These are phyloP conservation scores for Suillus bovinus DNA, from an alignment of 768 basidiomycete species.

Conservation along the genomic window DNA sequence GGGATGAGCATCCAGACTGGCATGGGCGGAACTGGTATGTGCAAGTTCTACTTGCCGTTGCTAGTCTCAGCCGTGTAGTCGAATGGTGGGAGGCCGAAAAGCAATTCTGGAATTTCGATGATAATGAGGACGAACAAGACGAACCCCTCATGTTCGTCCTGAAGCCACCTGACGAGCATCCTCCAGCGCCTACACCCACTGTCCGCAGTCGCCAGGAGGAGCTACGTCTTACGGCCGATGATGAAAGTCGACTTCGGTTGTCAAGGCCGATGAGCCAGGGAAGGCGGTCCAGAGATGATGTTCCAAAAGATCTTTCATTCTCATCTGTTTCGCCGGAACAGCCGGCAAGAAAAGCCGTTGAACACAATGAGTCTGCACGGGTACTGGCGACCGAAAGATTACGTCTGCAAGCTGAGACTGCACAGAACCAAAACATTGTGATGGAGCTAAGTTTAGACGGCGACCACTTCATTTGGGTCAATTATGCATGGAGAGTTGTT, in stretches of 20 bases:
- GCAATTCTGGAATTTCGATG: constrained; percentile 99
- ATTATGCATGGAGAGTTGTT: constrained; percentile 92
- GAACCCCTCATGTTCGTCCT: constrained; percentile 93
- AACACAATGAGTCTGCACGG: constrained; percentile 73
- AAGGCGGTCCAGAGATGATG: constrained; percentile 60
- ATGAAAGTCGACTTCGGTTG: constrained; percentile 44
- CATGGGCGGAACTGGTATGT: constrained; percentile 98
- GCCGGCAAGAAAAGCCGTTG: constrained; percentile 45
- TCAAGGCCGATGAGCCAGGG: constrained; percentile 50
- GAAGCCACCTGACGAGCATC: constrained; percentile 75
- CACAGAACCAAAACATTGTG: constrained; percentile 94
- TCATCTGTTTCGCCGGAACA: constrained; percentile 39
- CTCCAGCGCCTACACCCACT: constrained; percentile 39
- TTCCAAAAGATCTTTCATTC: constrained; percentile 46
- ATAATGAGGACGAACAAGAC: constrained; percentile 85
- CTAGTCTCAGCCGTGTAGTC: constrained; percentile 92
- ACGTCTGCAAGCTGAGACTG: constrained; percentile 88
- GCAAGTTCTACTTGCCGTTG: constrained; percentile 92
- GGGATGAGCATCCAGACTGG: constrained; percentile 99
- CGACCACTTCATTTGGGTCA: constrained; percentile 93
- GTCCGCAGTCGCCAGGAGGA: constrained; percentile 36
- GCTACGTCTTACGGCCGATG: constrained; percentile 36
- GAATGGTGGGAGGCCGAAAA: constrained; percentile 99
- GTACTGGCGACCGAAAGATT: constrained; percentile 88
- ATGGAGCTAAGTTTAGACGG: constrained; percentile 93